These are phyloP conservation scores for Clonostachys byssicola DNA, from an alignment of 2,329 filamentous ascomycete species.

Conservation along the genomic window DNA sequence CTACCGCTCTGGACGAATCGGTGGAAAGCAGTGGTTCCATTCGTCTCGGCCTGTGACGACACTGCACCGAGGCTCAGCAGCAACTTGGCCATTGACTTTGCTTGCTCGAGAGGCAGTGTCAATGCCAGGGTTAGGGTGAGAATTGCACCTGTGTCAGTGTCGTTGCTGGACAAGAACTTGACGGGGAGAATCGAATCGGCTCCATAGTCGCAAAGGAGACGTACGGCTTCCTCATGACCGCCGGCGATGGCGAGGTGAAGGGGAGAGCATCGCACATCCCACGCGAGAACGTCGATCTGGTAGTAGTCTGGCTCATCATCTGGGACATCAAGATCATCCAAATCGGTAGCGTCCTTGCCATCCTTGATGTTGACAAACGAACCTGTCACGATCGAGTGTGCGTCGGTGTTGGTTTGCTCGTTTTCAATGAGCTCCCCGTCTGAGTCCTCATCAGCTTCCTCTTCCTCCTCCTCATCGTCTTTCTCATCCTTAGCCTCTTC, in stretches of 20 bases:
- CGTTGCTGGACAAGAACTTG: slow-evolving; percentile 53
- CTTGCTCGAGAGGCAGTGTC: slow-evolving; percentile 56
- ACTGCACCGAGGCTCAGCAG: slow-evolving; percentile 70
- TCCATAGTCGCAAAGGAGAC: slow-evolving; percentile 68
- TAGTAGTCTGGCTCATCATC: slow-evolving; percentile 74
- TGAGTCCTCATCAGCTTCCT: slow-evolving; percentile 28
- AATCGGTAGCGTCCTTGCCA: slow-evolving; percentile 24
- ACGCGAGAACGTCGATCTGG: slow-evolving; percentile 73
- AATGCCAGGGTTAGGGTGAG: slow-evolving; percentile 67
- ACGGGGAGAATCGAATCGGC: slow-evolving; percentile 74
- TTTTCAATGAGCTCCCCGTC: slow-evolving; percentile 42
- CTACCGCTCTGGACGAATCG: slow-evolving; percentile 52
- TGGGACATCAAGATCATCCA: slow-evolving; percentile 44
- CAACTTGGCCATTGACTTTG: slow-evolving; percentile 58
- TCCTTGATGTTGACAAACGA: slow-evolving; percentile 68
- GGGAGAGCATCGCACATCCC: slow-evolving; percentile 71
- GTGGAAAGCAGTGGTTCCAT: slow-evolving; percentile 62
- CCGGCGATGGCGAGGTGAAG: slow-evolving; percentile 75
- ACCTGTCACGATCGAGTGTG: slow-evolving; percentile 54
- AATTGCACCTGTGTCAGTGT: slow-evolving; percentile 53
- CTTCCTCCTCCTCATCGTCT: slow-evolving; percentile 13
- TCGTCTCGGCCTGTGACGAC: slow-evolving; percentile 65
- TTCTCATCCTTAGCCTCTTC: background rate
- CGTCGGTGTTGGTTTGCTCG: slow-evolving; percentile 45
- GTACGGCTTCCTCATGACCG: slow-evolving; percentile 66